phyloP scores from a whole-genome alignment of 257 asterid species.

The Fraxinus cuspidata region DNA sequence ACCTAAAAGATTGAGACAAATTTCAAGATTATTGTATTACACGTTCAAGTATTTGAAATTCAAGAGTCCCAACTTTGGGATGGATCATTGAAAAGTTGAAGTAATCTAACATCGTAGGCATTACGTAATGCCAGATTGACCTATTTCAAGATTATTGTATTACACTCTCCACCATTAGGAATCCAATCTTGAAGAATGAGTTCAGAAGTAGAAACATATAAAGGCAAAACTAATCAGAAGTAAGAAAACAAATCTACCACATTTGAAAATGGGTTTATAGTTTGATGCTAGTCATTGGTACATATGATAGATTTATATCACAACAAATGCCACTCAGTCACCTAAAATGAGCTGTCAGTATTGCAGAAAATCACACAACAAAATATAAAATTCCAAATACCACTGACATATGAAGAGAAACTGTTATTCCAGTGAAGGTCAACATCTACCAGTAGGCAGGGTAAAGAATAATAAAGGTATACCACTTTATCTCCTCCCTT shows the following conservation, averaged over 20 bases:
- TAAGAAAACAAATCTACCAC: not conserved
- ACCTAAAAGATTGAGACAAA: not conserved
- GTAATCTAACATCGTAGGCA: too few relatives aligned
- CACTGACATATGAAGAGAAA: not conserved
- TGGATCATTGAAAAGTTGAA: too few relatives aligned
- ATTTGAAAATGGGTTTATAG: not conserved
- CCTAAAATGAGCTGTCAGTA: conserved; percentile 2
- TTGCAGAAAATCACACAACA: not conserved
- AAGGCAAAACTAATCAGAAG: not conserved
- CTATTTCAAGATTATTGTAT: not conserved
- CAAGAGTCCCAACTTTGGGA: too few relatives aligned
- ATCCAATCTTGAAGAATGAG: not conserved
- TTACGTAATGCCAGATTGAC: not conserved
- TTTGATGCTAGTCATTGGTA: not conserved
- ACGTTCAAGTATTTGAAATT: not conserved
- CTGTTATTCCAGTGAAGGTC: not conserved
- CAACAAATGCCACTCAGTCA: conserved; percentile 31
- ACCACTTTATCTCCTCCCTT: not conserved
- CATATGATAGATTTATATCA: too few relatives aligned
- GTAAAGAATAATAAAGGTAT: not conserved
- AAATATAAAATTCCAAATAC: not conserved
- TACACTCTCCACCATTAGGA: not conserved
- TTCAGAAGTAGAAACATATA: not conserved
- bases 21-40: not conserved
- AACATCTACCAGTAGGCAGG: not conserved